Percentiles rank a stretch among this genome's conserved stretches.
phyloP scores from a whole-genome alignment of 106 monocot species.

The Vanilla planifolia region DNA sequence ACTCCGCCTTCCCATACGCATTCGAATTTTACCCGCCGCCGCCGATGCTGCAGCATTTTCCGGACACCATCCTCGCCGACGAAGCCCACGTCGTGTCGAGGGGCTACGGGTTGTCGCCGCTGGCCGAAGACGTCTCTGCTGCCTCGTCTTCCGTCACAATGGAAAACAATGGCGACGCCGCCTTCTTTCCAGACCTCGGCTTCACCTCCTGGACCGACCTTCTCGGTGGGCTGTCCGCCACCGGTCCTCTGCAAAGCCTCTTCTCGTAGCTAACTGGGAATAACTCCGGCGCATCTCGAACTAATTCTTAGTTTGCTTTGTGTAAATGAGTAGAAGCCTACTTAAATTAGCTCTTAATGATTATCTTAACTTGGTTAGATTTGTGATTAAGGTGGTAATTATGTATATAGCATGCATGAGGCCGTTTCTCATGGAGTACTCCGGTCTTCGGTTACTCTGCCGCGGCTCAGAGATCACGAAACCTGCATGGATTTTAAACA shows the following conservation, averaged over 20 bases:
- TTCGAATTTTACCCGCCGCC: neutral
- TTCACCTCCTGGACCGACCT: conserved; percentile 6
- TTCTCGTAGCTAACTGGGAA: neutral
- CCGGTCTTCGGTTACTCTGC: neutral
- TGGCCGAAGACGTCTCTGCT: neutral
- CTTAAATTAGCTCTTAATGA: neutral
- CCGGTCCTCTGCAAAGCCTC: neutral
- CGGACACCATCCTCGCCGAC: neutral
- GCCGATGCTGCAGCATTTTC: neutral
- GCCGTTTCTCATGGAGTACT: neutral
- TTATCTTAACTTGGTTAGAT: too few species aligned
- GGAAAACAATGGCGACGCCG: neutral
- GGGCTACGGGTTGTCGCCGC: neutral
- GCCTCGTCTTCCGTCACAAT: conserved; percentile 5
- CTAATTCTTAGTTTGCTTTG: neutral
- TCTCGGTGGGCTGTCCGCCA: neutral
- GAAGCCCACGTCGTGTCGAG: too few species aligned
- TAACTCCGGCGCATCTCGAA: too few species aligned
- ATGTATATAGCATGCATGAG: neutral
- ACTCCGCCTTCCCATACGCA: neutral
- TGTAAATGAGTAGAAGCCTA: neutral
- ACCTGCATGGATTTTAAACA: conserved; percentile 1
- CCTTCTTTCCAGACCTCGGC: neutral
- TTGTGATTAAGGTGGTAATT: neutral
- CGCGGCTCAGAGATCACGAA: conserved; percentile 3